Evolutionary conservation across 257 asterid genomes (phyloP).

Genomic region (Parsonsia alboflavescens): DNA sequence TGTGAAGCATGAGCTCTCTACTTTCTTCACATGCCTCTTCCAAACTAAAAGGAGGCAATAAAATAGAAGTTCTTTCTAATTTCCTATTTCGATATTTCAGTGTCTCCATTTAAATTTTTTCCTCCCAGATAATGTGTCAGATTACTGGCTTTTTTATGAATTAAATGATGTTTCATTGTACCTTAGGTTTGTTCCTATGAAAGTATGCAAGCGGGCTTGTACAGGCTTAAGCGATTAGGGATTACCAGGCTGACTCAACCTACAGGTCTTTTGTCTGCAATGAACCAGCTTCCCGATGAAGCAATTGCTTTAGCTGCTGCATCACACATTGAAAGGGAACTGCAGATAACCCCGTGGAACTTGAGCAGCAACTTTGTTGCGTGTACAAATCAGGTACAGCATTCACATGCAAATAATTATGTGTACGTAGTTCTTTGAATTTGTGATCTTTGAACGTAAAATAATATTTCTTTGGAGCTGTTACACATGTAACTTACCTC

Average conservation of each 20-base stretch:
- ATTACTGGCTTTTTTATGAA: neutral
- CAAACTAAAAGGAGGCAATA: neutral
- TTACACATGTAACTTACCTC: neutral
- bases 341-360: conserved; percentile 98
- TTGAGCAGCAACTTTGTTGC: conserved; percentile 91
- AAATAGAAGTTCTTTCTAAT: neutral
- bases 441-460: neutral
- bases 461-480: neutral
- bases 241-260: conserved; percentile 76
- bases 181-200: conserved; percentile 90
- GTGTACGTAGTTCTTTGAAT: neutral
- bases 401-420: neutral
- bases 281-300: conserved; percentile 99
- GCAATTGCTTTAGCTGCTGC: conserved; percentile 99
- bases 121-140: neutral
- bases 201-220: conserved; percentile 97
- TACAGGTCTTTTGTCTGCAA: conserved; percentile 85
- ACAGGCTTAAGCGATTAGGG: conserved; percentile 89
- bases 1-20: neutral
- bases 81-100: neutral
- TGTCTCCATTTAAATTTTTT: neutral
- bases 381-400: conserved; percentile 78
- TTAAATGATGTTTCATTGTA: conserved; percentile 10
- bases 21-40: neutral
- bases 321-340: conserved; percentile 97